Conservation (phyloP, 257 asterid species). For the Solanum virginianum region DNA sequence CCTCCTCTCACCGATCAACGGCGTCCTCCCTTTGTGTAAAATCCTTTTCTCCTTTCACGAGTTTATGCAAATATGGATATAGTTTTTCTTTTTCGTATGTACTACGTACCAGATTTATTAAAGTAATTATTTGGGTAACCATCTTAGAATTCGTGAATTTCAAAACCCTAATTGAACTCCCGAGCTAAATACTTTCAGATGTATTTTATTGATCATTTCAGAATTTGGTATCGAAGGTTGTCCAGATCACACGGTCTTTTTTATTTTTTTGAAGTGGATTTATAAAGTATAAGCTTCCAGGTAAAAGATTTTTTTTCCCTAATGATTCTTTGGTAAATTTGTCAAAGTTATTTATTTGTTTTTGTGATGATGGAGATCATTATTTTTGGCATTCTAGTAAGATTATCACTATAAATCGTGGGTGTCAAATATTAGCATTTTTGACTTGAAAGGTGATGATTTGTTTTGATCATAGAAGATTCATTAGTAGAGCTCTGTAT, state of each 20-base stretch:
- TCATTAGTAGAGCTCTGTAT: not conserved
- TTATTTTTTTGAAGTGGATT: conserved; percentile 13
- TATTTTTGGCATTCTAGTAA: not conserved
- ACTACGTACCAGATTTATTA: not conserved
- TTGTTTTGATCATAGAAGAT: not conserved
- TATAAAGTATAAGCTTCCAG: conserved; percentile 16
- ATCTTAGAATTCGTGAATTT: not conserved
- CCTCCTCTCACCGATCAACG: conserved; percentile 27
- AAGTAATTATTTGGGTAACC: not conserved
- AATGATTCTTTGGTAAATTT: not conserved
- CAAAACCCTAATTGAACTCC: conserved; percentile 71
- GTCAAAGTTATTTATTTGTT: not conserved
- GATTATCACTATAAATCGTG: conserved; percentile 6
- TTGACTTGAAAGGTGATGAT: not conserved
- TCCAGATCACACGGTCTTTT: conserved; percentile 43
- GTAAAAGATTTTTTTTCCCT: conserved; percentile 1
- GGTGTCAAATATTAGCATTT: conserved; percentile 10
- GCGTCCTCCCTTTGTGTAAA: conserved; percentile 13
- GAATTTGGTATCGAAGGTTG: conserved; percentile 25
- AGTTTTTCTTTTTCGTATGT: not conserved
- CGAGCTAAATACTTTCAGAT: conserved; percentile 15
- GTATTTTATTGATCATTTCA: conserved; percentile 26
- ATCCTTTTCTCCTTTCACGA: conserved; percentile 2
- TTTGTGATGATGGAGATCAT: conserved; percentile 1
- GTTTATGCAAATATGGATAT: not conserved